These are phyloP conservation scores for Arthrinium puccinioides DNA, from an alignment of 2,329 filamentous ascomycete genomes.

Conservation along the genomic window DNA sequence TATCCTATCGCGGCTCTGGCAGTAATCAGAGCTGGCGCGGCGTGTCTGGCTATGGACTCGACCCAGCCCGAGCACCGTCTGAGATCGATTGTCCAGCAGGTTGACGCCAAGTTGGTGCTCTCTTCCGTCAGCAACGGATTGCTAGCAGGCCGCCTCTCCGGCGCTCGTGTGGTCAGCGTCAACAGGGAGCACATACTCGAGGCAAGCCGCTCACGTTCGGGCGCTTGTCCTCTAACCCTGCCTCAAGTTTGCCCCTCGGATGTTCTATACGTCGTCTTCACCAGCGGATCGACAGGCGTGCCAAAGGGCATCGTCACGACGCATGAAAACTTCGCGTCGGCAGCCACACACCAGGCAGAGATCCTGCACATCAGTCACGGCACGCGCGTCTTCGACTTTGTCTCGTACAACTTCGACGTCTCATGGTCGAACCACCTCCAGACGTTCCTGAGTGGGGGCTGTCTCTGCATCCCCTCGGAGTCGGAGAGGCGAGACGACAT, in stretches of 20 bases:
- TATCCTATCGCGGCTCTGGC: not conserved
- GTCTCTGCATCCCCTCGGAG: conserved; percentile 23
- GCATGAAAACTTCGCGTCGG: conserved; percentile 8
- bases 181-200: not conserved
- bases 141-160: not conserved
- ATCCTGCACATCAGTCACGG: conserved; percentile 4
- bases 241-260: not conserved
- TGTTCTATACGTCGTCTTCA: not conserved
- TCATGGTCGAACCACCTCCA: conserved; percentile 27
- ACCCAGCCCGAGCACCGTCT: not conserved
- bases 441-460: conserved; percentile 17
- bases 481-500: not conserved
- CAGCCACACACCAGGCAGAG: conserved; percentile 6
- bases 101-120: not conserved
- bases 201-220: not conserved
- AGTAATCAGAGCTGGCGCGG: not conserved
- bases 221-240: not conserved
- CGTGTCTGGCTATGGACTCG: not conserved
- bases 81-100: not conserved
- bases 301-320: conserved; percentile 1
- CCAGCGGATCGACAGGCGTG: not conserved
- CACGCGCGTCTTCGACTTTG: conserved; percentile 12
- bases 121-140: not conserved
- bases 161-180: not conserved
- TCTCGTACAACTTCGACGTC: conserved; percentile 28